Evolutionary conservation across 768 basidiomycete genomes (phyloP).

Genomic region (Leccinellum luteum): DNA sequence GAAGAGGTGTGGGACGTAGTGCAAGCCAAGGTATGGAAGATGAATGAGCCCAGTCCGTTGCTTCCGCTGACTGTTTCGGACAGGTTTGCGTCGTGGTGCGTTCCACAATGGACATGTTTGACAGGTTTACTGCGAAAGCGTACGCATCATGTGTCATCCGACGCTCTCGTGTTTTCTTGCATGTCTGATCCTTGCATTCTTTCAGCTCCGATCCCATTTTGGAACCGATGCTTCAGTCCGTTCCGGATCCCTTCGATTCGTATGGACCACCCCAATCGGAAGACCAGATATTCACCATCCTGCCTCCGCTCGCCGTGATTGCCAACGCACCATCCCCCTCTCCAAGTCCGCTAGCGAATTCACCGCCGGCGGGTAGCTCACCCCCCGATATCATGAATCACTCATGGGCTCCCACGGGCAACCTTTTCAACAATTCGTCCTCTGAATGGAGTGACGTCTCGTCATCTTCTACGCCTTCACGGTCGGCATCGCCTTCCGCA

Average conservation of each 20-base stretch:
- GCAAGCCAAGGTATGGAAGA: conserved; percentile 64
- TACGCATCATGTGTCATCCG: conserved; percentile 38
- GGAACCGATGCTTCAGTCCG: conserved; percentile 84
- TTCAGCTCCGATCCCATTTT: conserved; percentile 81
- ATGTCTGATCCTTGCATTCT: conserved; percentile 11
- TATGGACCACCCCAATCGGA: conserved; percentile 87
- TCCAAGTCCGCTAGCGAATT: conserved; percentile 55
- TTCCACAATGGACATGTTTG: conserved; percentile 90
- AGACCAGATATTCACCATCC: conserved; percentile 90
- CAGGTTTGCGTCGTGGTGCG: conserved; percentile 81
- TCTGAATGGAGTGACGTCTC: conserved; percentile 54
- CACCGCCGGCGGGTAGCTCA: conserved; percentile 36
- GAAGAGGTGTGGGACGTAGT: conserved; percentile 95
- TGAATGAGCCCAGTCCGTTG: neutral
- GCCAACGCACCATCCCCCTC: conserved; percentile 62
- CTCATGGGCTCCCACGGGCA: conserved; percentile 52
- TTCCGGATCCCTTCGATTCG: conserved; percentile 91
- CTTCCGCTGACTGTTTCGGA: conserved; percentile 13
- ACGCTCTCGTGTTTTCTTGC: conserved; percentile 2
- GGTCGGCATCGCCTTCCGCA: conserved; percentile 50
- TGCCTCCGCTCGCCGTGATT: conserved; percentile 79
- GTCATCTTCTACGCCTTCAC: conserved; percentile 42
- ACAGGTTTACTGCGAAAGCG: conserved; percentile 83
- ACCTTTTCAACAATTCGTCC: conserved; percentile 47
- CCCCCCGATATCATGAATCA: conserved; percentile 34